Evolutionary conservation across 73 alveolate genomes (phyloP).

Genomic region (Tetrahymena thermophila): DNA sequence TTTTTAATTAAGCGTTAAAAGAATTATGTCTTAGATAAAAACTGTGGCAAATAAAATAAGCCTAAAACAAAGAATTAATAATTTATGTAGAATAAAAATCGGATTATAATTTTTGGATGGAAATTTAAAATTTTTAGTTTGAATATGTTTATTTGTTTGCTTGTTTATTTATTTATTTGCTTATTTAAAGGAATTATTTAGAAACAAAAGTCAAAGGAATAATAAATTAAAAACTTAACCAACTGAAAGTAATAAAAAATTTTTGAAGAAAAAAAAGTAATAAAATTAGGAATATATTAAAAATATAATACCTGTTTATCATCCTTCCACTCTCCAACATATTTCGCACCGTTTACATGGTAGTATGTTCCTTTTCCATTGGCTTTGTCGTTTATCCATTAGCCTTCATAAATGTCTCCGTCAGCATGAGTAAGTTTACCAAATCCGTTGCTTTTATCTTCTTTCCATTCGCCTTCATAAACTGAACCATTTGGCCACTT

Average conservation of each 20-base stretch:
- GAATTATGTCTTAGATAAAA: too few relatives aligned
- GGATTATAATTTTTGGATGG: too few relatives aligned
- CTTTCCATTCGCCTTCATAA: conserved; percentile 36
- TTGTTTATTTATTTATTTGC: background rate
- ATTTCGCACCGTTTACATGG: conserved; percentile 28
- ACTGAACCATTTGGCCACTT: conserved; percentile 48
- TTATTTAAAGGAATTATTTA: background rate
- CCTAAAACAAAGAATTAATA: too few relatives aligned
- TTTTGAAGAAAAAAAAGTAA: background rate
- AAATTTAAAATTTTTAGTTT: too few relatives aligned
- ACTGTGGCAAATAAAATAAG: too few relatives aligned
- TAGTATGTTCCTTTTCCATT: conserved; percentile 69
- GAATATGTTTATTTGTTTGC: too few relatives aligned
- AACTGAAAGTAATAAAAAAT: background rate
- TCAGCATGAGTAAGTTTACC: conserved; percentile 32
- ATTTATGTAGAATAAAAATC: too few relatives aligned
- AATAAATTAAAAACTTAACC: background rate
- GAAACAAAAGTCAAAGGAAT: background rate
- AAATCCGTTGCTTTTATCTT: conserved; percentile 32
- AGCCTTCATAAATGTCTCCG: conserved; percentile 47
- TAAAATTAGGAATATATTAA: background rate
- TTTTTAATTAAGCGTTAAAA: too few relatives aligned
- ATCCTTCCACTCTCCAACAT: conserved; percentile 42
- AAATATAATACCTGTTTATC: conserved; percentile 21
- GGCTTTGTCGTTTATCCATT: conserved; percentile 40